These are phyloP conservation scores for Adansonia digitata DNA, from an alignment of 345 rosid genomes.

Conservation along the genomic window DNA sequence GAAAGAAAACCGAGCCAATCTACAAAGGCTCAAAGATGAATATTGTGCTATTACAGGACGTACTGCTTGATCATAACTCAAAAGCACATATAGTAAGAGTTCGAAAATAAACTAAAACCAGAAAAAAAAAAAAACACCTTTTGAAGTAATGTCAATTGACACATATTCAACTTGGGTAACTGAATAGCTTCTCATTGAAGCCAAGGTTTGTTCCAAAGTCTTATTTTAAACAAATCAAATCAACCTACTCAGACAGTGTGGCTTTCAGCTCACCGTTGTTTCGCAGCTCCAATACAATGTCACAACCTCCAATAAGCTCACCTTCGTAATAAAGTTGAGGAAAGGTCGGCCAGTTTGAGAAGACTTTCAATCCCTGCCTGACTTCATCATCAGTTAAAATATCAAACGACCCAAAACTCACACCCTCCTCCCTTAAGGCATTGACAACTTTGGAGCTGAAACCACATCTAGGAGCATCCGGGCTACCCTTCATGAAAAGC, in stretches of 20 bases:
- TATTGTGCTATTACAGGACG: not conserved
- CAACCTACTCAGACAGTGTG: slow-evolving; percentile 69
- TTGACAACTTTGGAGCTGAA: slow-evolving; percentile 91
- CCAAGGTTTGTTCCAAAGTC: not conserved
- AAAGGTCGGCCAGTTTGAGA: slow-evolving; percentile 95
- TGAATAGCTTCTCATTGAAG: not conserved
- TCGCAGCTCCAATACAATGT: slow-evolving; percentile 72
- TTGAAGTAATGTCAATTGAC: not conserved
- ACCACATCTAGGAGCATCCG: slow-evolving; percentile 85
- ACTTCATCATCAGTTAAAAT: slow-evolving; percentile 80
- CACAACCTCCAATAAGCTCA: slow-evolving; percentile 92
- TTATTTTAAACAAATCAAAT: not conserved
- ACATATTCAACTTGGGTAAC: slow-evolving; percentile 9
- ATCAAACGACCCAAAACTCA: slow-evolving; percentile 74
- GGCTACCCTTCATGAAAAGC: slow-evolving; percentile 96
- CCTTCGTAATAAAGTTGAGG: slow-evolving; percentile 95
- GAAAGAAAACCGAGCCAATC: slow-evolving; percentile 42
- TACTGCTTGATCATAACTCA: not conserved
- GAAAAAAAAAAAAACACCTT: not conserved
- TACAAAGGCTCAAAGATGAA: not conserved
- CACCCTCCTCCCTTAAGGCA: slow-evolving; percentile 58
- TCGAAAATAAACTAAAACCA: not conserved
- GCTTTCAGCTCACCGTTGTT: slow-evolving; percentile 66
- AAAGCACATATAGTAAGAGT: not conserved
- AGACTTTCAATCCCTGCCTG: slow-evolving; percentile 80